phyloP scores from a whole-genome alignment of 805 yeast species.

The Candida parachauliodes region DNA sequence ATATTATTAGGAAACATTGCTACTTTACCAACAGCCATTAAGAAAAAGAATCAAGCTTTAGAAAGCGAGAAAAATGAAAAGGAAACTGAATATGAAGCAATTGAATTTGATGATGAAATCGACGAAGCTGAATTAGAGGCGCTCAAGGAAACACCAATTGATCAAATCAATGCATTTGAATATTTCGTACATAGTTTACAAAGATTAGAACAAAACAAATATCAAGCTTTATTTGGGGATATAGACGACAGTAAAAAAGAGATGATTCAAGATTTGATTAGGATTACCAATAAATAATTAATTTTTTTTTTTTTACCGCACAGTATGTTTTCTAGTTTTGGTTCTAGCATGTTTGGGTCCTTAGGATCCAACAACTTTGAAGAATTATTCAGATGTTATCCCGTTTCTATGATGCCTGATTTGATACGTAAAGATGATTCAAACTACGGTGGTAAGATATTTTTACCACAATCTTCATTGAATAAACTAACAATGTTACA shows the following conservation, averaged over 20 bases:
- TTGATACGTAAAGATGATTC: slow-evolving; percentile 66
- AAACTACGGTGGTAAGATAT: slow-evolving; percentile 93
- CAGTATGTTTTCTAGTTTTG: slow-evolving; percentile 42
- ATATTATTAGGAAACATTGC: slow-evolving; percentile 41
- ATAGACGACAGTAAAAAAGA: slow-evolving; percentile 33
- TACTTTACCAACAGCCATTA: slow-evolving; percentile 47
- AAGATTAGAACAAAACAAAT: slow-evolving; percentile 46
- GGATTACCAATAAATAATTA: slow-evolving; percentile 15
- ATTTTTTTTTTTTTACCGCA: not conserved
- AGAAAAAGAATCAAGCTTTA: slow-evolving; percentile 42
- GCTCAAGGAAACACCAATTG: slow-evolving; percentile 73
- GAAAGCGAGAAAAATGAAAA: slow-evolving; percentile 34
- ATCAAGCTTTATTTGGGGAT: slow-evolving; percentile 45
- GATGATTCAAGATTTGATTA: slow-evolving; percentile 25
- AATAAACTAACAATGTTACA: slow-evolving; percentile 85
- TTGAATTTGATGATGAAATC: slow-evolving; percentile 41
- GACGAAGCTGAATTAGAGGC: slow-evolving; percentile 83
- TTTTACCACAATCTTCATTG: slow-evolving; percentile 89
- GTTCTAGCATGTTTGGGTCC: slow-evolving; percentile 32
- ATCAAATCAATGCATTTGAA: slow-evolving; percentile 66
- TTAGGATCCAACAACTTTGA: slow-evolving; percentile 49
- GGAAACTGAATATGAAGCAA: slow-evolving; percentile 31
- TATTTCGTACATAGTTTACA: slow-evolving; percentile 57
- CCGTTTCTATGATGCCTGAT: slow-evolving; percentile 87
- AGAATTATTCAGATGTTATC: slow-evolving; percentile 89